phyloP scores from a whole-genome alignment of 257 asterid genomes.

The Marsdenia floribunda region DNA sequence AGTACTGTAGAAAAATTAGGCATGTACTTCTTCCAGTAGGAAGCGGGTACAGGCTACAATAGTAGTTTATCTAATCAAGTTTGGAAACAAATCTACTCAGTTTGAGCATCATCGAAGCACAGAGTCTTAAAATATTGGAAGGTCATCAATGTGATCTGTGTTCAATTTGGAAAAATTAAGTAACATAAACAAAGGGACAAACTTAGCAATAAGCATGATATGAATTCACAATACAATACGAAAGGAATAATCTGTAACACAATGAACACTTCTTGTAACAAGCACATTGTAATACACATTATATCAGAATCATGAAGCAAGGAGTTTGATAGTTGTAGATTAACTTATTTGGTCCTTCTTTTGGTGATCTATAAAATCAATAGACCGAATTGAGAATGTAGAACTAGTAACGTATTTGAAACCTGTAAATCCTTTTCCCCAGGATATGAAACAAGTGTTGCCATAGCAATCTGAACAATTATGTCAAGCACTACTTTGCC shows the following conservation, averaged over 20 bases:
- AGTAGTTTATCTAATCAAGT: background rate
- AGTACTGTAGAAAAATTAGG: too few relatives aligned
- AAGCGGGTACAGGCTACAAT: background rate
- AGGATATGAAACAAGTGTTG: slow-evolving; percentile 75
- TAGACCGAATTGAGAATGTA: background rate
- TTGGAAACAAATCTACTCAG: background rate
- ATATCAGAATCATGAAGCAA: background rate
- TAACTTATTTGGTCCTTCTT: background rate
- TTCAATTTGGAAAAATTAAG: background rate
- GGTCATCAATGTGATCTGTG: background rate
- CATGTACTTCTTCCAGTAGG: background rate
- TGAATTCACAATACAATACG: background rate
- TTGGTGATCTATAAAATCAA: background rate
- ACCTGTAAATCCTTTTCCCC: slow-evolving; percentile 98
- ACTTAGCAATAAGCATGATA: background rate
- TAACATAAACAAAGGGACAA: background rate
- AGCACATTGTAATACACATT: background rate
- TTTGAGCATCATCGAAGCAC: background rate
- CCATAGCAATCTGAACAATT: slow-evolving; percentile 61
- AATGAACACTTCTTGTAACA: background rate
- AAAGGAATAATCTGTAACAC: background rate
- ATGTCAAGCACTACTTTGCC: slow-evolving; percentile 79
- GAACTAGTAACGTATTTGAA: slow-evolving; percentile 17
- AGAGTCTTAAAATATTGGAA: background rate
- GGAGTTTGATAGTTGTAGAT: background rate